Evolutionary conservation across 345 rosid species (phyloP).

Genomic region (Boechera stricta): DNA sequence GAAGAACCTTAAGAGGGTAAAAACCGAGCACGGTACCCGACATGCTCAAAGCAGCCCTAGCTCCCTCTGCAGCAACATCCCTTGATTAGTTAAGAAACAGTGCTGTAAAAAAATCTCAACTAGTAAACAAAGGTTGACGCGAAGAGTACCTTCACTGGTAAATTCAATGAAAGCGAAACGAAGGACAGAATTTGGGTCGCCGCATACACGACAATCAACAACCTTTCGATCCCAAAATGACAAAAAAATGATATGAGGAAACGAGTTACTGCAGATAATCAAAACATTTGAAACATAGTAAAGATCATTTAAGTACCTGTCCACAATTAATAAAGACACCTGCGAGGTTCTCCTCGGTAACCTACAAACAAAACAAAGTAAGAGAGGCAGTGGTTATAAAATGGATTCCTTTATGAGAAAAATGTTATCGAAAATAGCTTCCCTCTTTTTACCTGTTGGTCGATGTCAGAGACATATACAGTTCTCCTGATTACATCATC

Average conservation of each 20-base stretch:
- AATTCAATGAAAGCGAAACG: slow-evolving; percentile 95
- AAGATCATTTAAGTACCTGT: slow-evolving; percentile 55
- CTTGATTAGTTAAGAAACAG: slow-evolving; percentile 35
- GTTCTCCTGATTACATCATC: slow-evolving; percentile 80
- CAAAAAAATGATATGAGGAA: slow-evolving; percentile 12
- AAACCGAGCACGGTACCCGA: slow-evolving; percentile 90
- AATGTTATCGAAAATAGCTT: neutral
- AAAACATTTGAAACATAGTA: slow-evolving; percentile 20
- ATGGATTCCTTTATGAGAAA: slow-evolving; percentile 6
- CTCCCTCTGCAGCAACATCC: slow-evolving; percentile 68
- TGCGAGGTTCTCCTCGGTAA: slow-evolving; percentile 97
- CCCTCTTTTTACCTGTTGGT: slow-evolving; percentile 39
- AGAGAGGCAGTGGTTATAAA: slow-evolving; percentile 22
- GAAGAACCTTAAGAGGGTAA: slow-evolving; percentile 93
- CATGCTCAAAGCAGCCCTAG: slow-evolving; percentile 83
- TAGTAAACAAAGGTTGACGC: slow-evolving; percentile 30
- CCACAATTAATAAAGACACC: slow-evolving; percentile 84
- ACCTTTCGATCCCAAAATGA: slow-evolving; percentile 49
- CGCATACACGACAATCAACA: slow-evolving; percentile 99
- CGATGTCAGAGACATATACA: slow-evolving; percentile 49
- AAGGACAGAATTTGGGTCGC: slow-evolving; percentile 92
- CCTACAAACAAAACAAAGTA: slow-evolving; percentile 49
- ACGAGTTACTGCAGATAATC: slow-evolving; percentile 13
- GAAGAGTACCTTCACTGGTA: slow-evolving; percentile 79
- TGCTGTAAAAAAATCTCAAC: neutral